A percentile compares a stretch with the other conserved stretches of the same genome.
Conservation (phyloP, 2,329 filamentous ascomycete genomes). For the Sphaceloma murrayae region DNA sequence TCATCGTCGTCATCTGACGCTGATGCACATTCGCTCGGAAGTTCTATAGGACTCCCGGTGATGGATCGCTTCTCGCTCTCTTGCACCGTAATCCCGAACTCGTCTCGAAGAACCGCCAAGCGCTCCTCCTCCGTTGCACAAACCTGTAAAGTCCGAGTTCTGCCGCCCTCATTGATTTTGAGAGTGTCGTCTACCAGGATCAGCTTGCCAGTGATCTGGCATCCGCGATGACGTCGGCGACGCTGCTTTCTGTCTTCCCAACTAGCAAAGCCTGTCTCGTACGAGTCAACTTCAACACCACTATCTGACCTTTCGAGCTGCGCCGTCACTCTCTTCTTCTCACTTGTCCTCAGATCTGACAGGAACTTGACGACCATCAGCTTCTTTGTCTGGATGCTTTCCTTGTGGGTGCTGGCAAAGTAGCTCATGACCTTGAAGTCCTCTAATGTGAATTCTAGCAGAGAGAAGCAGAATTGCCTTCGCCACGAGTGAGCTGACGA, state of each 20-base stretch:
- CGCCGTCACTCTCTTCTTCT: not conserved
- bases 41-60: not conserved
- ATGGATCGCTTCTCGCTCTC: not conserved
- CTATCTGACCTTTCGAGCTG: constrained; percentile 29
- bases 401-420: constrained; percentile 38
- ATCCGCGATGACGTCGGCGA: constrained; percentile 40
- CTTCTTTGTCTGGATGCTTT: constrained; percentile 11
- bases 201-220: constrained; percentile 40
- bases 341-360: not conserved
- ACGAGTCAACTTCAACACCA: no score
- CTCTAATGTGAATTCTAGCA: constrained; percentile 51
- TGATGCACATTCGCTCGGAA: not conserved
- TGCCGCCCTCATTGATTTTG: constrained; percentile 37
- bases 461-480: constrained; percentile 55
- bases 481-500: constrained; percentile 43
- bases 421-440: constrained; percentile 56
- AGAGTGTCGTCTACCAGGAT: constrained; percentile 37
- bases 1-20: no score
- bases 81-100: constrained; percentile 33
- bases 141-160: constrained; percentile 33
- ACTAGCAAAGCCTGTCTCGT: no score
- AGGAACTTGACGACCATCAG: constrained; percentile 10
- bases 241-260: no score
- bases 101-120: constrained; percentile 35
- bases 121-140: constrained; percentile 36